These are phyloP conservation scores for Talaromyces sp. DNA, from an alignment of 2,329 filamentous ascomycete genomes.

Conservation along the genomic window DNA sequence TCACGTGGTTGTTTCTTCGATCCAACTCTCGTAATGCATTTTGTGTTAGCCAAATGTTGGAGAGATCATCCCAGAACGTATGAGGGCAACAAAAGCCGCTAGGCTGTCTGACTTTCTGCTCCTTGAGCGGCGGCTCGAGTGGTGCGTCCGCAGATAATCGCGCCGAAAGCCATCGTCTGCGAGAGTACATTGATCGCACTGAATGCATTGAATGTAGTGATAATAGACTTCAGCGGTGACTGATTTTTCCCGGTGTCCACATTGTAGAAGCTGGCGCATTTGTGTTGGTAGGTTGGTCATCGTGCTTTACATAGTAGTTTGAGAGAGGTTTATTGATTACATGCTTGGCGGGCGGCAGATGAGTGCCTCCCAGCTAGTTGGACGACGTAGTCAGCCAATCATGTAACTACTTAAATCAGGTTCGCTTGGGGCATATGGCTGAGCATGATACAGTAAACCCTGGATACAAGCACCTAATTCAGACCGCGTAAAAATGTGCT, in stretches of 20 bases:
- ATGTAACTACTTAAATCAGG: no score
- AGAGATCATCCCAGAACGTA: slow-evolving; percentile 5
- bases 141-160: not conserved
- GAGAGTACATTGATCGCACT: not conserved
- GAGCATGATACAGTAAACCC: no score
- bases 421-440: no score
- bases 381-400: no score
- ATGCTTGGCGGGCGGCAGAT: no score
- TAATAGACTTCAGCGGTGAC: not conserved
- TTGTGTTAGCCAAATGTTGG: not conserved
- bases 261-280: not conserved
- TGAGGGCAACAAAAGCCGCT: not conserved
- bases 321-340: no score
- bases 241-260: not conserved
- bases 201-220: slow-evolving; percentile 7
- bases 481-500: no score
- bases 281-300: not conserved
- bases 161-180: not conserved
- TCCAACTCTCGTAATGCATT: slow-evolving; percentile 6
- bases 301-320: no score
- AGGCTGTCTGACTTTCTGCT: not conserved
- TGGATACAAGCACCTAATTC: no score
- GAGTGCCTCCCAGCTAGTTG: no score
- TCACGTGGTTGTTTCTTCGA: not conserved
- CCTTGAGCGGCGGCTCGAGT: not conserved